Percentiles rank a stretch among this genome's conserved stretches.
Conservation (phyloP, 208 protist genomes). For the Endotrypanum monterogeii region DNA sequence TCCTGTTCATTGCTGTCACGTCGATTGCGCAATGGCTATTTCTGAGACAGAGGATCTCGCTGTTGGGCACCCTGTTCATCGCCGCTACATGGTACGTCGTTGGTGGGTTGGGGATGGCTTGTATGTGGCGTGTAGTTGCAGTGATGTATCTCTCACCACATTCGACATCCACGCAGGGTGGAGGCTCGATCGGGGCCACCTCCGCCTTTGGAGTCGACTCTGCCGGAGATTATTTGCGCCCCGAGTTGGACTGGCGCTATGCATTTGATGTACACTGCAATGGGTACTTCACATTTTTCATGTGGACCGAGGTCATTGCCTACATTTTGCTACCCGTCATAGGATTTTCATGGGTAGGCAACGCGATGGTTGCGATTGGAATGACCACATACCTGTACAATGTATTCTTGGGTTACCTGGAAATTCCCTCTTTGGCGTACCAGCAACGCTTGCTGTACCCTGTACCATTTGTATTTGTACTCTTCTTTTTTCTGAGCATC, state of each 20-base stretch:
- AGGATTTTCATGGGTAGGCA: slow-evolving; percentile 25
- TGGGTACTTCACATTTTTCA: slow-evolving; percentile 94
- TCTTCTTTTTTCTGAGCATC: slow-evolving; percentile 56
- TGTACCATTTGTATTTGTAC: slow-evolving; percentile 52
- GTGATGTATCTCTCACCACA: slow-evolving; percentile 28
- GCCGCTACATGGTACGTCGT: slow-evolving; percentile 49
- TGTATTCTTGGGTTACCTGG: slow-evolving; percentile 92
- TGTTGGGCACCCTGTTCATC: slow-evolving; percentile 60
- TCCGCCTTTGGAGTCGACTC: slow-evolving; percentile 10
- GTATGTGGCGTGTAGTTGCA: slow-evolving; percentile 39
- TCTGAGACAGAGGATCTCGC: slow-evolving; percentile 34
- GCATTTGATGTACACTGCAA: slow-evolving; percentile 98
- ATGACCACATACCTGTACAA: slow-evolving; percentile 87
- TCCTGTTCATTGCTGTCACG: slow-evolving; percentile 78
- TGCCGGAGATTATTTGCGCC: slow-evolving; percentile 19
- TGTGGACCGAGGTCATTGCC: slow-evolving; percentile 91
- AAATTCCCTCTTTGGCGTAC: slow-evolving; percentile 85
- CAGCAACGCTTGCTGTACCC: slow-evolving; percentile 93
- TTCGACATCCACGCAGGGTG: slow-evolving; percentile 3
- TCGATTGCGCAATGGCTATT: slow-evolving; percentile 50
- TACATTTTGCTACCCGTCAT: slow-evolving; percentile 83
- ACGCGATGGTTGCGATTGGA: slow-evolving; percentile 69
- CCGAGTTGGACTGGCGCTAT: slow-evolving; percentile 94
- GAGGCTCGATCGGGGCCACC: background rate
- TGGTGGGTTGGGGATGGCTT: slow-evolving; percentile 66